Evolutionary conservation across 306 rosid genomes (phyloP), one percentile per base, ranked within the genome.

Genomic region (Malus sylvestris): DNA sequence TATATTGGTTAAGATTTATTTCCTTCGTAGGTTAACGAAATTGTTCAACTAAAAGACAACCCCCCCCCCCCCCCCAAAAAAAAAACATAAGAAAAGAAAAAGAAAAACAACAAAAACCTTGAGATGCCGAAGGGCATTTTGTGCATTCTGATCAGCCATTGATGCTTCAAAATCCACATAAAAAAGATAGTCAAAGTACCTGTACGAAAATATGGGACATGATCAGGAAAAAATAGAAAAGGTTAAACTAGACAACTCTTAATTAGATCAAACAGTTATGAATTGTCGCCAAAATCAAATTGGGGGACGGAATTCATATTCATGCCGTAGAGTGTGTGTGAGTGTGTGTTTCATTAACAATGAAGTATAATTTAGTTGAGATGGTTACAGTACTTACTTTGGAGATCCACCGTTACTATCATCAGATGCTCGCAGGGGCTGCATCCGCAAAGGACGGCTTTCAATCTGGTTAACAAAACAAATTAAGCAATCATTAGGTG

Each of bases 161-260:
- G 99, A 95, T 52, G 97, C 93, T 83, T 95, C 99, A 79, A 91
- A 90, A 85, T 95, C 99, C 81, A 91, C 96, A 83, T 92, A 95
- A 80, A 95, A 95, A 78, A 88, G 93, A 83, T 92, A 95, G 85
- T 89, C 99, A 58, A 95, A 95, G 83, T 87, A 88, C 80, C 99
- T 92, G 83, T n/a, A 38, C 52, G 30, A 82, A n/a, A 72, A 77
- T 35, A 71, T 72, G 32, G 70, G 58, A 76, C 57, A 70, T 29
- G 65, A 81, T 78, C 78, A 80, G 80, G 64, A 60, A 51, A 79
- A 63, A 33, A 77, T 40, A 64, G 75, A 55, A 70, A 61, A 67
- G 1, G 49, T 40, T 1, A 57, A 57, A 57, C 29, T 8, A 33
- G 67, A 22, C 29, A 27, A 75, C 67, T 68, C 63, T 80, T 57